phyloP scores from a whole-genome alignment of 2,329 filamentous ascomycete species.

The Lachnellula subtilissima region DNA sequence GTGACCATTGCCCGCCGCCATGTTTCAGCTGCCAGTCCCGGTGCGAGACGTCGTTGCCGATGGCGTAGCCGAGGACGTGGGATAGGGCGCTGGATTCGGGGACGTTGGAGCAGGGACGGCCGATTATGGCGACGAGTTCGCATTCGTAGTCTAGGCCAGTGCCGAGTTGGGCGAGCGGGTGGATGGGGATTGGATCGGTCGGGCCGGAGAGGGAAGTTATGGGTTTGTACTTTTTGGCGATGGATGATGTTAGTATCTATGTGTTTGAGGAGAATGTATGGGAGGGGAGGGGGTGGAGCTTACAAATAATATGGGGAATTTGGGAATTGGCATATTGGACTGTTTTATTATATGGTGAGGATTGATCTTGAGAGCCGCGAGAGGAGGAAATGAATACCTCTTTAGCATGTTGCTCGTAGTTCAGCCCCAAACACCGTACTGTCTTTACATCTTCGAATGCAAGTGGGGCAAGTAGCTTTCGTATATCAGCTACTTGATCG shows the following conservation, averaged over 20 bases:
- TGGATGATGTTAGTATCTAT: background rate
- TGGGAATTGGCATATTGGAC: conserved; percentile 63
- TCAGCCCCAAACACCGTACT: conserved; percentile 65
- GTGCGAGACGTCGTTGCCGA: conserved; percentile 77
- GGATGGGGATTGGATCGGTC: conserved; percentile 61
- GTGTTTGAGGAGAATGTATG: background rate
- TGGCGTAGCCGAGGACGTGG: conserved; percentile 69
- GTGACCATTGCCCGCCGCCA: conserved; percentile 64
- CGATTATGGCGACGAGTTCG: conserved; percentile 70
- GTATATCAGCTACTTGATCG: conserved; percentile 52
- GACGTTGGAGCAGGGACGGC: conserved; percentile 61
- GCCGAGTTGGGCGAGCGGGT: conserved; percentile 58
- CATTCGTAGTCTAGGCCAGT: conserved; percentile 74
- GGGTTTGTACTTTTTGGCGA: conserved; percentile 54
- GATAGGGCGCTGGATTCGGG: conserved; percentile 60
- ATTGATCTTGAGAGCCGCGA: background rate
- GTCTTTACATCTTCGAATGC: conserved; percentile 58
- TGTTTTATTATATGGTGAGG: conserved; percentile 19
- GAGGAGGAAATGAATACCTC: conserved; percentile 41
- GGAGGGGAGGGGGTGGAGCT: conserved; percentile 16
- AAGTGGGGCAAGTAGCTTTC: conserved; percentile 58
- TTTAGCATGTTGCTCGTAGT: conserved; percentile 67
- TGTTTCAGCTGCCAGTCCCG: conserved; percentile 69
- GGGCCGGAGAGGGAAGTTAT: conserved; percentile 61
- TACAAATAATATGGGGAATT: conserved; percentile 68